Conservation (phyloP, 768 basidiomycete species). For the Serendipita sp. region DNA sequence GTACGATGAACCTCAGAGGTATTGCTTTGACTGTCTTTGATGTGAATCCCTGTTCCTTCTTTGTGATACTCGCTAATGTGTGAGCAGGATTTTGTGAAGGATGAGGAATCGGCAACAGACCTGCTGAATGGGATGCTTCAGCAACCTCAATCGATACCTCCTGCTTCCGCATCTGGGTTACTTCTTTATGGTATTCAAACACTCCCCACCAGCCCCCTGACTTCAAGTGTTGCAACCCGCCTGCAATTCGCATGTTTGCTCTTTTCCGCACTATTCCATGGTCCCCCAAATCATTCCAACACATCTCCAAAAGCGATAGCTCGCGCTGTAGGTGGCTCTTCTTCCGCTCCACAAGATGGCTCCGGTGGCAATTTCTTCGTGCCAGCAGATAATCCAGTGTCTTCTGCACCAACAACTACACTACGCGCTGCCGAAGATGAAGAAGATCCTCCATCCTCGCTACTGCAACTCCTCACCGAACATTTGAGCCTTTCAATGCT, state of each 20-base stretch:
- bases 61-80: not conserved
- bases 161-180: constrained; percentile 42
- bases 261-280: constrained; percentile 66
- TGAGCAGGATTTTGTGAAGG: constrained; percentile 54
- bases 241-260: constrained; percentile 63
- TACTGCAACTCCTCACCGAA: constrained; percentile 78
- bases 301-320: constrained; percentile 4
- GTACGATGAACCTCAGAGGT: constrained; percentile 56
- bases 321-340: not conserved
- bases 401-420: constrained; percentile 22
- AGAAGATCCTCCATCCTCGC: constrained; percentile 34
- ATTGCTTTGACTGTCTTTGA: constrained; percentile 75
- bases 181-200: constrained; percentile 45
- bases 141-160: constrained; percentile 30
- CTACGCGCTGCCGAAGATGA: constrained; percentile 27
- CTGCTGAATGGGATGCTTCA: constrained; percentile 62
- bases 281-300: constrained; percentile 37
- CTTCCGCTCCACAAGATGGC: constrained; percentile 4
- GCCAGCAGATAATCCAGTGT: constrained; percentile 40
- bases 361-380: constrained; percentile 41
- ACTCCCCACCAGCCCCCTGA: constrained; percentile 45
- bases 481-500: constrained; percentile 79
- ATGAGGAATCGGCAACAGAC: constrained; percentile 52
- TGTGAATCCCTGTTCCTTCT: constrained; percentile 28
- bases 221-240: constrained; percentile 40